phyloP scores from a whole-genome alignment of 345 rosid genomes.

The Linum lewisii region DNA sequence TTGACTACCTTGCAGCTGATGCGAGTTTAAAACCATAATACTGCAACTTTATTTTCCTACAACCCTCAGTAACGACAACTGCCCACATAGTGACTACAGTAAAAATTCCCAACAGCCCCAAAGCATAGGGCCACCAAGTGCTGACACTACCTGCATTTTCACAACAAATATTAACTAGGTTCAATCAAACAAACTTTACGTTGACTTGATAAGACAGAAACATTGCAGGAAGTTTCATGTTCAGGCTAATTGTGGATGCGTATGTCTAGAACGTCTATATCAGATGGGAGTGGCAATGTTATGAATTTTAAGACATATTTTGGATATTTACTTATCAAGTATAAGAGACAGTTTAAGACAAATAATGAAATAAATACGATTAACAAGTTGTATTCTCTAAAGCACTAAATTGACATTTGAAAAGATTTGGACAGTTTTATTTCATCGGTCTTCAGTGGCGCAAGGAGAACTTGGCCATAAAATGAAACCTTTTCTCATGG shows the following conservation, averaged over 20 bases:
- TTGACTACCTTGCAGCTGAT: slow-evolving; percentile 63
- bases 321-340: no score
- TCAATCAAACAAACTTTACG: neutral
- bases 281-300: neutral
- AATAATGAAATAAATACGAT: no score
- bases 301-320: neutral
- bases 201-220: slow-evolving; percentile 2
- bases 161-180: slow-evolving; percentile 1
- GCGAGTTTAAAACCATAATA: slow-evolving; percentile 95
- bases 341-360: no score
- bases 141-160: slow-evolving; percentile 49
- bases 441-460: no score
- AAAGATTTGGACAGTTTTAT: no score
- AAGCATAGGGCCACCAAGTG: slow-evolving; percentile 66
- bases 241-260: neutral
- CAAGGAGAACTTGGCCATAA: no score
- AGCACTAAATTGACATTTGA: no score
- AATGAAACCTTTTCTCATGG: no score
- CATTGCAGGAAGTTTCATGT: neutral
- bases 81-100: slow-evolving; percentile 90
- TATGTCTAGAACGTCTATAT: neutral
- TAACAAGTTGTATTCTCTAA: no score
- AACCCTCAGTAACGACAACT: slow-evolving; percentile 87
- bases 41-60: slow-evolving; percentile 90
- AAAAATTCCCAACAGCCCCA: slow-evolving; percentile 60